Evolutionary conservation across 1,284 basidiomycete species (phyloP).

Genomic region (Rhodotorula sp.): DNA sequence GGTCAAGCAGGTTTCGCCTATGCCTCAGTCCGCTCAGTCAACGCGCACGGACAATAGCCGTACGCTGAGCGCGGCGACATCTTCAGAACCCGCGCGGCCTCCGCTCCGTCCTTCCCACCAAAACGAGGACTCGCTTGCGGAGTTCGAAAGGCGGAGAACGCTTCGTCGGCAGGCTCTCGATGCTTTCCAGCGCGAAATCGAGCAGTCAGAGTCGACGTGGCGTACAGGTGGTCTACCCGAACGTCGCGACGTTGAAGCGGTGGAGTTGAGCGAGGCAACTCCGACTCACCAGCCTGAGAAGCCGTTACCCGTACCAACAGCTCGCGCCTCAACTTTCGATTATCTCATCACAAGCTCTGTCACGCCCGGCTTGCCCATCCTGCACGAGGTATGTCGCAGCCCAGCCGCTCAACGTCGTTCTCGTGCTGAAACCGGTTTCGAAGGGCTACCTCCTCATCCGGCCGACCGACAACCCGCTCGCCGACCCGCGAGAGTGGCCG

Average conservation of each 20-base stretch:
- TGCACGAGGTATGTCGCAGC: slow-evolving; percentile 9
- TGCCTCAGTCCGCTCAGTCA: no score
- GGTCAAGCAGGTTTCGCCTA: neutral
- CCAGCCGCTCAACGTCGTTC: no score
- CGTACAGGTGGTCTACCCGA: no score
- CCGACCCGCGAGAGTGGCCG: neutral
- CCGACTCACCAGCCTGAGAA: neutral
- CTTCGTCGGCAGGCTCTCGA: neutral
- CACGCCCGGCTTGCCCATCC: neutral
- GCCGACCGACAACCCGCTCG: neutral
- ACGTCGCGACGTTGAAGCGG: neutral
- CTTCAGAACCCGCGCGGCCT: no score
- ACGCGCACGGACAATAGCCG: no score
- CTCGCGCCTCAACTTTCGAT: neutral
- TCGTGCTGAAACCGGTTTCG: neutral
- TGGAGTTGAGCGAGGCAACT: neutral
- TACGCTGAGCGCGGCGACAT: no score
- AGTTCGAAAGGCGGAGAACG: neutral
- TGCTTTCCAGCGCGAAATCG: neutral
- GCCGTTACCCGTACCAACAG: no score
- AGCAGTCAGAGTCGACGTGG: neutral
- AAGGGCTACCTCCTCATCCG: slow-evolving; percentile 20
- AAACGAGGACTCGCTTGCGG: neutral
- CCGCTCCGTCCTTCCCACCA: neutral
- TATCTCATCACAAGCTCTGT: neutral